phyloP scores from a whole-genome alignment of 768 basidiomycete genomes.

The Ramaria sp. region DNA sequence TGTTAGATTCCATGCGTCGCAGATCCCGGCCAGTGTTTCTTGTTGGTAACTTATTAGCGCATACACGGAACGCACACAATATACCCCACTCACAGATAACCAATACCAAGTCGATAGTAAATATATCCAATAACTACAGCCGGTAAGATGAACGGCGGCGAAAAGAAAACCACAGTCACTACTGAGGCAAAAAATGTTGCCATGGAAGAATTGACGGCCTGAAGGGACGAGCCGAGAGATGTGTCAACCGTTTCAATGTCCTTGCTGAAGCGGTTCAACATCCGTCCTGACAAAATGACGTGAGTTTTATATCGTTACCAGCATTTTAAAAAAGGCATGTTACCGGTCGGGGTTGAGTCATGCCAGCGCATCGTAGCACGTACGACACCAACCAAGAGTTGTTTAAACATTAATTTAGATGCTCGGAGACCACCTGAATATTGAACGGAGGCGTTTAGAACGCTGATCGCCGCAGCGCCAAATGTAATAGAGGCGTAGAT shows the following conservation, averaged over 20 bases:
- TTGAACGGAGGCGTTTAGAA: constrained; percentile 39
- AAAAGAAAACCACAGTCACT: constrained; percentile 56
- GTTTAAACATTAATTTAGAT: constrained; percentile 27
- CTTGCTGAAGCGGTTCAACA: constrained; percentile 81
- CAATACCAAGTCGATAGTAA: constrained; percentile 59
- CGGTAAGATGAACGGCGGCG: constrained; percentile 77
- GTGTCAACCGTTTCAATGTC: constrained; percentile 84
- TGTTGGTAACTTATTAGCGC: constrained; percentile 10
- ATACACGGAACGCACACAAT: not conserved
- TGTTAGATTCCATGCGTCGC: constrained; percentile 84
- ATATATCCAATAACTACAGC: constrained; percentile 61
- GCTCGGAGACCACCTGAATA: constrained; percentile 47
- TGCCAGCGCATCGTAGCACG: constrained; percentile 79
- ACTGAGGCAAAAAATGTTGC: constrained; percentile 72
- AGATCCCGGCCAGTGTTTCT: constrained; percentile 70
- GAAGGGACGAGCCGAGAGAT: constrained; percentile 53
- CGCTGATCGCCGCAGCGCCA: constrained; percentile 32
- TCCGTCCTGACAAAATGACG: constrained; percentile 42
- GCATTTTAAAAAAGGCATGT: too few species aligned
- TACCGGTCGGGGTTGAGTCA: constrained; percentile 74
- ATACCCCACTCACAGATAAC: constrained; percentile 36
- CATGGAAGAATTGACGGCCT: constrained; percentile 67
- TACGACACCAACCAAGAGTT: constrained; percentile 58
- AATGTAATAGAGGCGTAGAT: constrained; percentile 56
- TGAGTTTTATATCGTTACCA: too few species aligned